A percentile compares a stretch with the other conserved stretches of the same genome.
Conservation (phyloP, 2,329 filamentous ascomycete species). For the Fusarium xylarioides region DNA sequence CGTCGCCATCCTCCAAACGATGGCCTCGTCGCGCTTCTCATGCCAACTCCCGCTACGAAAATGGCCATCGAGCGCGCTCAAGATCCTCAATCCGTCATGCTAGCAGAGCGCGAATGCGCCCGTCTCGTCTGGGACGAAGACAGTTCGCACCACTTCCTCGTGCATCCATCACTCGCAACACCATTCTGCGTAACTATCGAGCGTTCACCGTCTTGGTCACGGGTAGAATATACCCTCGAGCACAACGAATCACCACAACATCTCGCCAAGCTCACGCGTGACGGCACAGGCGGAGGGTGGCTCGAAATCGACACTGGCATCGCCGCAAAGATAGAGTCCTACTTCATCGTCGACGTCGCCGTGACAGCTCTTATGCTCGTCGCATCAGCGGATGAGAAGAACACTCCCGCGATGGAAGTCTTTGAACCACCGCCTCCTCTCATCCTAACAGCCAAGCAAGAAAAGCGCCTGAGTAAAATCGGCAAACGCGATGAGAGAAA, state of each 20-base stretch:
- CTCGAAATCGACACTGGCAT: slow-evolving; percentile 70
- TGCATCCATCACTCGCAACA: slow-evolving; percentile 69
- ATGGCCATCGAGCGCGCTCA: slow-evolving; percentile 69
- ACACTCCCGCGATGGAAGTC: slow-evolving; percentile 54
- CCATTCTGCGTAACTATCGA: slow-evolving; percentile 70
- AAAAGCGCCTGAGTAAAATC: slow-evolving; percentile 44
- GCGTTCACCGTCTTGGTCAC: slow-evolving; percentile 66
- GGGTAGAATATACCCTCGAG: slow-evolving; percentile 71
- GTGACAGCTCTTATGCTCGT: slow-evolving; percentile 69
- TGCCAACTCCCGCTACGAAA: slow-evolving; percentile 71
- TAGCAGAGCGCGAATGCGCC: slow-evolving; percentile 74
- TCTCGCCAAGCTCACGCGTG: slow-evolving; percentile 67
- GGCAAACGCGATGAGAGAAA: slow-evolving; percentile 45
- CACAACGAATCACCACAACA: slow-evolving; percentile 70
- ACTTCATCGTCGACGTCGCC: slow-evolving; percentile 70
- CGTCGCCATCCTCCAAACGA: slow-evolving; percentile 65
- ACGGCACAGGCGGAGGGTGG: slow-evolving; percentile 67
- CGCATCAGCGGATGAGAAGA: slow-evolving; percentile 65
- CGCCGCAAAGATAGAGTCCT: slow-evolving; percentile 66
- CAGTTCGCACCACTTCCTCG: slow-evolving; percentile 66
- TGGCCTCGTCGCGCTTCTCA: slow-evolving; percentile 73
- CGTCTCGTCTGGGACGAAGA: slow-evolving; percentile 77
- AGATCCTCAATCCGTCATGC: slow-evolving; percentile 66
- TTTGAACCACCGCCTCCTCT: slow-evolving; percentile 67
- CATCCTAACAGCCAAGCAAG: slow-evolving; percentile 34